Base-by-base conservation (phyloP, 2,329 filamentous ascomycete genomes). In the Pseudocercospora ulei region DNA sequence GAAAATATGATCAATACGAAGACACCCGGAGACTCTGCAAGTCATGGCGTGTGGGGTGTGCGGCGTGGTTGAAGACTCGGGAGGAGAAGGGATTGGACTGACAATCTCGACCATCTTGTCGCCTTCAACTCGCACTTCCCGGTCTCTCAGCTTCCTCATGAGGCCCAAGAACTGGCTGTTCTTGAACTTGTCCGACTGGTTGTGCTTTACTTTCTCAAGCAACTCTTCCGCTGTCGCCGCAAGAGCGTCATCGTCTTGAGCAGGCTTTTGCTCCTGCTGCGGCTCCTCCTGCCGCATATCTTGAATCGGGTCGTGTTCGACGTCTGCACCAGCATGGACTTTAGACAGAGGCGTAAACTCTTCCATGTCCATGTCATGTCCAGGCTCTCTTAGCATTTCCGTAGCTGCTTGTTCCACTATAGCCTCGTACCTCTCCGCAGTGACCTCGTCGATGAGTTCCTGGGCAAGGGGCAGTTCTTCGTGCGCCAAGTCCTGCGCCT, bases 101-200 rank as follows among this genome's bases (percentile, higher is more conserved):
- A 57, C 56, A 42, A 66, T 64, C 53, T 73, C 69, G 29, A 80
- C 74, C 53, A 82, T 68, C 52, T 75, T 73, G 56, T 84, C 78
- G 25, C 78, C 81, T 48, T 82, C 71, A 23, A 90, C 76, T 33
- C 72, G 72, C 8, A 86, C 75, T 62, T 90, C 78, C 39, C 72
- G 69, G 55, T 83, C 76, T 35, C 80, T 72, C 38, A 90, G 73
- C 43, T 75, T 72, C 17, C 80, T 74, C 83, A 92, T 90, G 29
- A 92, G 65, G 3, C 72, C 69, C 1, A 88, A 63, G 55, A 92
- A 92, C 42, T 74, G 74, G 49, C 82, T 87, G 55, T 86, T 75
- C 52, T 77, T 75, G 60, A 90, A 90, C 56, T 88, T 88, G 30
- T 76, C 65, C 39, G 72, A 78, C 41, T 75, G 71, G 50, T 88